A percentile compares a stretch with the other conserved stretches of the same genome.
Evolutionary conservation across 2,329 filamentous ascomycete species (phyloP).

Genomic region (Scolecobasidium constrictum): DNA sequence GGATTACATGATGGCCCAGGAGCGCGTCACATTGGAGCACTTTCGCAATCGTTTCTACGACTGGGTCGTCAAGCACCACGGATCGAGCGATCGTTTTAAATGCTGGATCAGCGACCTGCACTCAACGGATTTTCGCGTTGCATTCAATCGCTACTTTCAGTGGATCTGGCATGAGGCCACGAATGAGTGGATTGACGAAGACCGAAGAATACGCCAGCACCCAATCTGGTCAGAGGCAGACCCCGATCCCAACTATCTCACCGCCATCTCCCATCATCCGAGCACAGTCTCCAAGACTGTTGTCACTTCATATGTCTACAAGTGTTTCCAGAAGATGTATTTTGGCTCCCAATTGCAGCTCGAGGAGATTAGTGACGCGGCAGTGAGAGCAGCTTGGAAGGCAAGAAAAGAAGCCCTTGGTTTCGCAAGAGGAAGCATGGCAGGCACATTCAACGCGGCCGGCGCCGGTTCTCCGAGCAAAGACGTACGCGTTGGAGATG

Average conservation of each 20-base stretch:
- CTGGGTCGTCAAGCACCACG: slow-evolving; percentile 45
- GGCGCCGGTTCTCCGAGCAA: slow-evolving; percentile 1
- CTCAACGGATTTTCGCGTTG: slow-evolving; percentile 50
- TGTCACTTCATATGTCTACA: slow-evolving; percentile 58
- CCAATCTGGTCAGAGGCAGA: slow-evolving; percentile 28
- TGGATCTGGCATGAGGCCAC: slow-evolving; percentile 57
- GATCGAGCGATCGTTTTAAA: slow-evolving; percentile 29
- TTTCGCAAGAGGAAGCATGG: too few relatives aligned
- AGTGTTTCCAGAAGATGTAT: slow-evolving; percentile 53
- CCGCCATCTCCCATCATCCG: slow-evolving; percentile 12
- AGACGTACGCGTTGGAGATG: slow-evolving; percentile 32
- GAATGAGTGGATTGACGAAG: too few relatives aligned
- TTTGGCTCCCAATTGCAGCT: slow-evolving; percentile 43
- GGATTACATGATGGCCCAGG: slow-evolving; percentile 43
- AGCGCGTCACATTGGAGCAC: slow-evolving; percentile 37
- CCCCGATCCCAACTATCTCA: slow-evolving; percentile 19
- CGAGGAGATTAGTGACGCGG: slow-evolving; percentile 12
- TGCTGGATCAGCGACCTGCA: slow-evolving; percentile 44
- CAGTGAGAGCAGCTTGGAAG: slow-evolving; percentile 17
- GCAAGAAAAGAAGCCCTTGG: slow-evolving; percentile 15
- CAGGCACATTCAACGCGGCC: not conserved
- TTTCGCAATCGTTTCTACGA: slow-evolving; percentile 47
- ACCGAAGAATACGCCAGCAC: slow-evolving; percentile 23
- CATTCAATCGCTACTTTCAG: slow-evolving; percentile 46
- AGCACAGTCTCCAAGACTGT: slow-evolving; percentile 37